These are phyloP conservation scores for Jimgerdemannia lactiflua DNA, from an alignment of 192 early-diverging fungal genomes.

Conservation along the genomic window DNA sequence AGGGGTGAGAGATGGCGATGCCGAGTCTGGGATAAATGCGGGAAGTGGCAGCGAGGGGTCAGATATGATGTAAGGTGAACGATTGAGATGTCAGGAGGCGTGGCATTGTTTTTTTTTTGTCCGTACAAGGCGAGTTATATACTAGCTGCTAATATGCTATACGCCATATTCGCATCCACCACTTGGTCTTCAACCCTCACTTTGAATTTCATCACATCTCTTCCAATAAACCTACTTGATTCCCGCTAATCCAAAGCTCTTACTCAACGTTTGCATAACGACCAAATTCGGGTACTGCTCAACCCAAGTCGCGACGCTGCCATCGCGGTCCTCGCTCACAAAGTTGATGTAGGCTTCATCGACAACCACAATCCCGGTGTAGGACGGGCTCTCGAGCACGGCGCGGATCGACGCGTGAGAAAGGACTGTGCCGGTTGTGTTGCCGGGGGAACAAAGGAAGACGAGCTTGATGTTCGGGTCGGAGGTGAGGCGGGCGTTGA, in stretches of 20 bases:
- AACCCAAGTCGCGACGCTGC: conserved; percentile 76
- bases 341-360: conserved; percentile 99
- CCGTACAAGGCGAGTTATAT: too few relatives aligned
- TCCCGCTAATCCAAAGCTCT: conserved; percentile 98
- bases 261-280: conserved; percentile 97
- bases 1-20: conserved; percentile 74
- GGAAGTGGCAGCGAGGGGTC: too few relatives aligned
- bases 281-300: conserved; percentile 87
- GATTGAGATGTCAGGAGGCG: too few relatives aligned
- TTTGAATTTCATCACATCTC: too few relatives aligned
- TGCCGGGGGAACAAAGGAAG: conserved; percentile 98
- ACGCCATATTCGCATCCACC: too few relatives aligned
- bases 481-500: conserved; percentile 54
- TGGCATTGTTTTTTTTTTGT: too few relatives aligned
- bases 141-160: too few relatives aligned
- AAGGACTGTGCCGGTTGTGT: conserved; percentile 92
- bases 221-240: conserved; percentile 60
- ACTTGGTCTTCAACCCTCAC: too few relatives aligned
- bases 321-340: conserved; percentile 55
- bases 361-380: conserved; percentile 85
- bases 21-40: conserved; percentile 60
- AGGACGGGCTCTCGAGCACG: conserved; percentile 66
- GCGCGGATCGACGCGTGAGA: conserved; percentile 60
- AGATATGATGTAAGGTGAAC: too few relatives aligned
- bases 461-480: conserved; percentile 86